Evolutionary conservation across 441 rosid genomes (phyloP).

Genomic region (Mallotus repandus): DNA sequence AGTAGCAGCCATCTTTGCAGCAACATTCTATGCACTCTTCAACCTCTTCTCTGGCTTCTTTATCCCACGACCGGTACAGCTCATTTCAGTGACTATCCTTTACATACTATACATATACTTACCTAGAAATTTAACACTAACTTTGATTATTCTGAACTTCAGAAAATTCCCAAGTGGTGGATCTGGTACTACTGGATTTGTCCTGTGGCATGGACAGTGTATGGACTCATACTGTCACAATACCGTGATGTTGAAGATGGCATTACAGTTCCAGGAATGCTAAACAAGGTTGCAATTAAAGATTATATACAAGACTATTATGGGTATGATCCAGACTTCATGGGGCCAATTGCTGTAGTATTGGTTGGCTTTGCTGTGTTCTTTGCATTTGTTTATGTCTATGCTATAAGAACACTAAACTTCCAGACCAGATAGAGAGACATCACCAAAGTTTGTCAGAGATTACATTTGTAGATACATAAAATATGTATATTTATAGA

Average conservation of each 20-base stretch:
- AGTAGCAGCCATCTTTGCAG: constrained; percentile 71
- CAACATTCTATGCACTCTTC: constrained; percentile 72
- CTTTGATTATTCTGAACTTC: not conserved
- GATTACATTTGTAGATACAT: not conserved
- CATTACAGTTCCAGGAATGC: constrained; percentile 45
- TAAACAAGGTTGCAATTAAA: constrained; percentile 30
- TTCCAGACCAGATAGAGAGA: constrained; percentile 54
- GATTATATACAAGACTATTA: constrained; percentile 47
- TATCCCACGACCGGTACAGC: constrained; percentile 73
- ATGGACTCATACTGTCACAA: constrained; percentile 68
- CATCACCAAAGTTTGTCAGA: not conserved
- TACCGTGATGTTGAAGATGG: constrained; percentile 49
- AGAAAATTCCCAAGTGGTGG: constrained; percentile 73
- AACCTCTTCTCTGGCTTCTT: constrained; percentile 79
- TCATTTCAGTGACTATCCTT: not conserved
- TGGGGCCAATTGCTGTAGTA: constrained; percentile 71
- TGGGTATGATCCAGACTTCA: constrained; percentile 57
- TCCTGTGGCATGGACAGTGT: constrained; percentile 79
- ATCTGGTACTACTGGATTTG: constrained; percentile 67
- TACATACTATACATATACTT: not conserved
- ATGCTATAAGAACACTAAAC: constrained; percentile 63
- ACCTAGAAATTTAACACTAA: not conserved
- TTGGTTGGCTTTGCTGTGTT: constrained; percentile 62
- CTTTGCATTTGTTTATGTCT: constrained; percentile 65
- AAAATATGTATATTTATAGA: not conserved